phyloP scores from a whole-genome alignment of 306 rosid genomes.

The Ormosia emarginata region DNA sequence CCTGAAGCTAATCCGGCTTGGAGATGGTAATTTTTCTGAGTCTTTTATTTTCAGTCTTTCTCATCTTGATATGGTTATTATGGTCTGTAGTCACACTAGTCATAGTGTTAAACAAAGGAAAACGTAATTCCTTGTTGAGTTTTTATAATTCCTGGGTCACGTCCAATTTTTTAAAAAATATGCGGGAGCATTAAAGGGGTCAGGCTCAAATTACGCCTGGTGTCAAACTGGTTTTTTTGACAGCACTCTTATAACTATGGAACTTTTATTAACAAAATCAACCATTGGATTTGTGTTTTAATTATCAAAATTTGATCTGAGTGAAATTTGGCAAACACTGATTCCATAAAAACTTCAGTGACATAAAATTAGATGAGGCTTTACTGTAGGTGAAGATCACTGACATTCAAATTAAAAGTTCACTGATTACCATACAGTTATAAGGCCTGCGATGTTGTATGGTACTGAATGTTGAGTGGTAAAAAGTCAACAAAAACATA shows the following conservation, averaged over 20 bases:
- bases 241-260: not conserved
- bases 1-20: slow-evolving; percentile 81
- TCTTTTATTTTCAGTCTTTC: not conserved
- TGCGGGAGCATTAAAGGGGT: not conserved
- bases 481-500: too few relatives aligned
- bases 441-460: too few relatives aligned
- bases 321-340: not conserved
- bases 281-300: not conserved
- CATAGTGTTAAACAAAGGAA: not conserved
- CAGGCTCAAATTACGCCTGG: not conserved
- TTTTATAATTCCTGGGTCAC: not conserved
- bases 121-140: not conserved
- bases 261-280: not conserved
- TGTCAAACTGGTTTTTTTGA: not conserved
- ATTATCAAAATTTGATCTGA: not conserved
- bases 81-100: not conserved
- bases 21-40: slow-evolving; percentile 68
- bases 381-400: not conserved
- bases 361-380: not conserved
- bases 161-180: not conserved
- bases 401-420: too few relatives aligned
- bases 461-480: too few relatives aligned
- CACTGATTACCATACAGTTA: too few relatives aligned
- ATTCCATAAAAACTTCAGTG: not conserved
- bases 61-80: not conserved